These are phyloP conservation scores for Curvularia lunata DNA, from an alignment of 2,329 filamentous ascomycete species.

Conservation along the genomic window DNA sequence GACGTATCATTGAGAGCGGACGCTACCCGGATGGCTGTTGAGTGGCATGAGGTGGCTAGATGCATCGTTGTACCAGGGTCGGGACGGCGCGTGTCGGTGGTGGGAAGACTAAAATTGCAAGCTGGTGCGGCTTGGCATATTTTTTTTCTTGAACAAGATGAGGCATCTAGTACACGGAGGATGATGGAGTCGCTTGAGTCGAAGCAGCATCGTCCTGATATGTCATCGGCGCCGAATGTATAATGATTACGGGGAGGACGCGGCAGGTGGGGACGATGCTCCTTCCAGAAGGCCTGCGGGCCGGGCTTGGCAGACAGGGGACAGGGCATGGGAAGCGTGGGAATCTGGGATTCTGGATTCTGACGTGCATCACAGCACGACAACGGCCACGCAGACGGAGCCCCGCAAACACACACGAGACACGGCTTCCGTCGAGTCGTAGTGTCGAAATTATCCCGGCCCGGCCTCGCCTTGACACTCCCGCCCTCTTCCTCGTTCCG, in stretches of 20 bases:
- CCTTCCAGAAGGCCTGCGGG: constrained; percentile 17
- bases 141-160: background rate
- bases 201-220: background rate
- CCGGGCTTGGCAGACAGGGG: constrained; percentile 18
- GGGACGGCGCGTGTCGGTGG: background rate
- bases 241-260: background rate
- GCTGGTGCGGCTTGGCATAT: background rate
- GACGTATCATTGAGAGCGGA: background rate
- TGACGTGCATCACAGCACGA: constrained; percentile 24
- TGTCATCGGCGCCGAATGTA: background rate
- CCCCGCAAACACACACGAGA: constrained; percentile 12
- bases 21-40: background rate
- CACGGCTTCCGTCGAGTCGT: constrained; percentile 1
- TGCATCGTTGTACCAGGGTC: background rate
- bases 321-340: constrained; percentile 14
- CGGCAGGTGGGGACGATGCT: constrained; percentile 7
- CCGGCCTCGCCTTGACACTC: background rate
- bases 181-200: background rate
- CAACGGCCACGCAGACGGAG: constrained; percentile 4
- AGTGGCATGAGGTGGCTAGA: background rate
- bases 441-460: background rate
- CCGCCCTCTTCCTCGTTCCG: background rate
- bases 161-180: background rate
- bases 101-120: background rate
- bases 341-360: constrained; percentile 26